Evolutionary conservation across 2,329 filamentous ascomycete species (phyloP), one percentile per base, ranked within the genome.

Genomic region (Chaetomiaceae sp.): DNA sequence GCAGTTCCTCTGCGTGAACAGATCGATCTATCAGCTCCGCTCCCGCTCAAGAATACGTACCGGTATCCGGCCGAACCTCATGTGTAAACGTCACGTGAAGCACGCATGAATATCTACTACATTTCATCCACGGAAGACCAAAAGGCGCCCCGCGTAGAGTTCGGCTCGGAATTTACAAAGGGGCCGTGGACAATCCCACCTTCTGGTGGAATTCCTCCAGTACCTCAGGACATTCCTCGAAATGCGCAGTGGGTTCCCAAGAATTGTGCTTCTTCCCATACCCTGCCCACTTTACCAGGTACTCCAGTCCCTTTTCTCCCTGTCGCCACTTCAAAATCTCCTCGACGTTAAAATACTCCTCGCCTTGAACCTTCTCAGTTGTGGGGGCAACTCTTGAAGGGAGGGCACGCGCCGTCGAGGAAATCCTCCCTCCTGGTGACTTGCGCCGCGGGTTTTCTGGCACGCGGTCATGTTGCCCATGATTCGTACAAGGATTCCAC

Each of bases 271-370:
- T 46, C 15, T 46, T 12, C 43, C 29, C 14, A 51, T 37, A 37
- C 49, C 33, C 39, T 37, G 40, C 50, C 44, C 39, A 49, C 51
- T 49, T 12, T n/a, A 20, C 33, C 34, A 15, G 22, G 34, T 46
- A 44, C 17, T 40, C 31, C 44, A 17, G 3, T 17, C 29, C 19
- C 44, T 17, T 9, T 37, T 17, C 44, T 47, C 34, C 29, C 17
- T 27, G 40, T 43, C 25, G 25, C 25, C 25, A 47, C 12, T 46
- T 46, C 36, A 36, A 23, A 54, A 54, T 38, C n/a, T 49, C 39
- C 51, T 53, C 51, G 19, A 49, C 51, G 23, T 54, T 7, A 49
- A 53, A 45, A 54, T 49, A 54, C 38, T 54, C 34, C 31, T 34
- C 39, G 6, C 20, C 45, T 39, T 29, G 45, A 49, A 45, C 39